A percentile compares a stretch with the other conserved stretches of the same genome.
Evolutionary conservation across 23 red algal genomes (phyloP).

Genomic region (Gracilariopsis chorda): DNA sequence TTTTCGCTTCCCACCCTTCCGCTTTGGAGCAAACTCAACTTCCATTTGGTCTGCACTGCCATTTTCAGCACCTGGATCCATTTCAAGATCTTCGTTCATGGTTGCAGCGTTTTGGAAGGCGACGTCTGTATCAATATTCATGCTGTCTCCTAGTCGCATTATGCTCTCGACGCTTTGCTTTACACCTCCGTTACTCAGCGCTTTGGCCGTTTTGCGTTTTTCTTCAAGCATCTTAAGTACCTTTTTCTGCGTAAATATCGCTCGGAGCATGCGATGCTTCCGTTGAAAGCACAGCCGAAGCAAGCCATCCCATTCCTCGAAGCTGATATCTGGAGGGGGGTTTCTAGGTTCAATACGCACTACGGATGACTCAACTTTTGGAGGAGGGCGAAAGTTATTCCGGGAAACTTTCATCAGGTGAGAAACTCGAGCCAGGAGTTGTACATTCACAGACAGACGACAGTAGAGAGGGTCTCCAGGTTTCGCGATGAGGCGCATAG

Average conservation of each 20-base stretch:
- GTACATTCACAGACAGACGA: slow-evolving; percentile 88
- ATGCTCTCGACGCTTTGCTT: neutral
- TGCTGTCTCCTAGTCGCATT: neutral
- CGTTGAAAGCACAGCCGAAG: slow-evolving; percentile 87
- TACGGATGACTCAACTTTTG: slow-evolving; percentile 92
- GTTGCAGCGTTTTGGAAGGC: neutral
- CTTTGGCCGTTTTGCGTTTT: slow-evolving; percentile 24
- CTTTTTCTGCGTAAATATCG: slow-evolving; percentile 72
- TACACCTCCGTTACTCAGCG: neutral
- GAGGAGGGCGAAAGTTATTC: slow-evolving; percentile 97
- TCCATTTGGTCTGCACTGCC: slow-evolving; percentile 17
- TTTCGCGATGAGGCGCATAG: slow-evolving; percentile 77
- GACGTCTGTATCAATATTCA: neutral
- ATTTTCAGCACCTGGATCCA: slow-evolving; percentile 2
- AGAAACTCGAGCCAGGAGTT: slow-evolving; percentile 81
- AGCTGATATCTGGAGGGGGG: slow-evolving; percentile 66
- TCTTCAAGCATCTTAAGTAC: slow-evolving; percentile 53
- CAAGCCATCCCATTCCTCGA: slow-evolving; percentile 96
- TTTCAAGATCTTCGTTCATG: neutral
- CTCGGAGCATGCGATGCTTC: slow-evolving; percentile 89
- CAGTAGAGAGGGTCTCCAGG: slow-evolving; percentile 95
- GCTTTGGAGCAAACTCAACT: slow-evolving; percentile 22
- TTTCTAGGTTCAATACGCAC: slow-evolving; percentile 86
- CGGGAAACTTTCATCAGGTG: slow-evolving; percentile 85
- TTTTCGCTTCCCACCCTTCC: slow-evolving; percentile 4